Evolutionary conservation across 202 grass and related monocot species (phyloP), one percentile per base, ranked within the genome.

Genomic region (Tripidium arundinaceum): DNA sequence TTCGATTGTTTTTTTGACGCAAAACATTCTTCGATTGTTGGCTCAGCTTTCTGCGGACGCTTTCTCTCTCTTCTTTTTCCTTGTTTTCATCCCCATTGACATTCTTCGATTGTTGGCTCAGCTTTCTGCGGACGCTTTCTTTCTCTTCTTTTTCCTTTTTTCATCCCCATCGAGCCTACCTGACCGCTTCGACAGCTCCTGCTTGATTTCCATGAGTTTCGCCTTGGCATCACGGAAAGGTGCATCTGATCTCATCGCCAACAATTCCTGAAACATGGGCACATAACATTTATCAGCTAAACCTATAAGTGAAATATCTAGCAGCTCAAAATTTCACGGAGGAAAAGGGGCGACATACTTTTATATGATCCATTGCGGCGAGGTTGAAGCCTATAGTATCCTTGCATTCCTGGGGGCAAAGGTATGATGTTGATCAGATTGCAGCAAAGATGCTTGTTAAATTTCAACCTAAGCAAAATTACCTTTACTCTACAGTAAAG

Each of bases 331-430:
- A 55, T 41, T 19, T 8, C 45, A 3, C 15, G 49, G 18, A 57
- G n/a, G 33, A 52, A 68, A 60, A 13, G 62, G 3, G 2, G 8
- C 50, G 40, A 7, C 62, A 26, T 84, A 94, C 91, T 86, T 91
- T 94, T 18, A 94, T 62, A 87, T 98, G 90, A 87, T 89, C 91
- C 94, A 98, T 89, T 10, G 86, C 94, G 0, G 94, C 90, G 11
- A 98, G 92, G 65, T 94, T 98, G 83, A 98, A 98, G 72, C 94
- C 94, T 26, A 94, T 86, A 19, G 82, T 86, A 77, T 98, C 94
- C 82, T 98, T 91, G 72, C 83, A 87, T 64, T 85, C 87, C 91
- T 97, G 78, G 28, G 43, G 78, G 33, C 38, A 45, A 65, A 86
- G 57, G 47, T 60, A 27, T 12, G 9, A 50, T 11, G 27, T 5